Evolutionary conservation across 805 yeast species (phyloP), one percentile per base, ranked within the genome.

Genomic region (Nakazawaea wickerhamii): DNA sequence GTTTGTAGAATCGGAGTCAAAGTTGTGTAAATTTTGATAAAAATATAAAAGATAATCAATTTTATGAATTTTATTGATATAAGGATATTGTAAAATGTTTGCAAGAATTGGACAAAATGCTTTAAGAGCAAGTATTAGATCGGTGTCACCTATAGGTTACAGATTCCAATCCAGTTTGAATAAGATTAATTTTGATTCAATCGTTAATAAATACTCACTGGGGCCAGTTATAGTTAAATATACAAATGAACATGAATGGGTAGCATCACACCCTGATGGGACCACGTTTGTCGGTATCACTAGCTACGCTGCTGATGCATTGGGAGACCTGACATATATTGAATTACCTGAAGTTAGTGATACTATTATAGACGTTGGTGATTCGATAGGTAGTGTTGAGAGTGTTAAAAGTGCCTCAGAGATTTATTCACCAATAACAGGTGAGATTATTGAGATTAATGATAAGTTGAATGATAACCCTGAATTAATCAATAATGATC

Each of bases 231-330:
- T 63, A 13, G 72, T 81, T 48, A 79, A 75, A 64, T 90, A 77
- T 73, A 87, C 98, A 9, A 65, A 71, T 41, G 96, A 93, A 58
- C 99, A 91, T 69, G 99, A 91, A 68, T 91, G 97, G 96, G 65
- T 93, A 44, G 90, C 95, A 4, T 71, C 79, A 43, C 95, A 85
- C 60, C 75, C 77, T 21, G 96, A 90, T 63, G 86, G 86, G 47
- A 71, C 81, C 33, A 84, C 91, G 2, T 89, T 81, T 55, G 71
- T 91, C 43, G 99, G 99, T 23, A 88, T 93, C 63, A 89, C 99
- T 45, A 79, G 77, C 55, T 90, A 93, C 60, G 99, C 99, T 15
- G 83, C 96, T 18, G 96, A 89, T 57, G 95, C 98, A 6, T 76
- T 93, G 48, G 99, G 99, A 35, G 99, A 93, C 65, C 95, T 95